Base-by-base conservation (phyloP, 257 asterid genomes). In the Buddleja alternifolia region DNA sequence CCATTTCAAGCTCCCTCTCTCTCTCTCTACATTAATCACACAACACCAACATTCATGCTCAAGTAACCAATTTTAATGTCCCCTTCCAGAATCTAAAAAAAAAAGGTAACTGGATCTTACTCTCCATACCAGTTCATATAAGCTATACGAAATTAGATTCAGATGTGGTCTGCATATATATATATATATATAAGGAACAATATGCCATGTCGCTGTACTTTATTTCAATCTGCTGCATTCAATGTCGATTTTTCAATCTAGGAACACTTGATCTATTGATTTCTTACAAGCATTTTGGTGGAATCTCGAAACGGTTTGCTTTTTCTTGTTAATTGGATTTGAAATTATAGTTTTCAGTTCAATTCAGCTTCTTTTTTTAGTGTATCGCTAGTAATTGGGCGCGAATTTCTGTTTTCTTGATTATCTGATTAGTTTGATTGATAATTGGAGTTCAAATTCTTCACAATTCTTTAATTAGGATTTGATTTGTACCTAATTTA, bases 71-170 rank as follows among this genome's bases (percentile, higher is more conserved):
- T 67, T 76, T 77, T 60, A 29, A 29, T 54, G 66, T 51, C 57
- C 57, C 71, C 47, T 51, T 40, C 44, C 71, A 21, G 68, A 67
- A 75, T 73, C 81, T 15, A 63, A 39, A 46, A n/a, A 19, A 57
- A 69, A 81, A 73, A 16, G 16, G 47, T 71, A 32, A 32, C 73
- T 67, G 67, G 84, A 79, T 79, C 81, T 71, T 42, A 51, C 36
- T 50, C 50, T 63, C 54, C 56, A 16, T 25, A 20, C 67, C 20
- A 58, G 21, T 46, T 55, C 57, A 40, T 11, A 10, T 36, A 3
- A 10, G 48, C 34, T 39, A 10, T 37, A 11, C 14, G 60, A 7
- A 54, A 14, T 56, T 32, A 21, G 11, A 34, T 58, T 12, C 7
- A 12, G n/a, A 9, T 46, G 52, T 15, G 19, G 48, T n/a, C n/a